Base-by-base conservation (phyloP, 768 basidiomycete species). In the Coprinopsis sp. region DNA sequence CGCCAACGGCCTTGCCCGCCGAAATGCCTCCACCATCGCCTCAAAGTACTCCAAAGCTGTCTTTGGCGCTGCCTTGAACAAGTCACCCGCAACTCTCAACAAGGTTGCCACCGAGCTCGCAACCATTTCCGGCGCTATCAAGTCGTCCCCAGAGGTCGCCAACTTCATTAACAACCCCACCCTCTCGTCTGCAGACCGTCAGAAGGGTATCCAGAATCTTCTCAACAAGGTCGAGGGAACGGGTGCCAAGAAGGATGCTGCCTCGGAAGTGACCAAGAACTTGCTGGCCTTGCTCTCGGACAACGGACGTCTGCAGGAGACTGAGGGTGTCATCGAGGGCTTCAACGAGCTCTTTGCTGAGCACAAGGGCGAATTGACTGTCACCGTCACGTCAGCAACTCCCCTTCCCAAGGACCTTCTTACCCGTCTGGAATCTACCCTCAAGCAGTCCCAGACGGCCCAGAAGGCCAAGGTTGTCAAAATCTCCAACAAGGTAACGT, bases 291-390 rank as follows among this genome's bases (percentile, higher is more conserved):
- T 98, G 56, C 79, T 99, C 51, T 86, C 89, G 50, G 89, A 95
- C 67, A 99, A 99, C 66, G 93, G 93, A 49, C 78, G 96, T 54
- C 75, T 98, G 51, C 77, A 71, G 52, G 88, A 95, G 74, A 82
- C 88, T 14, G 71, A 80, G 56, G 84, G 84, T 50, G 91, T 95
- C 53, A 88, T 97, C 58, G 81, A 87, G 61, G 91, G 89, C 51
- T 97, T 97, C 73, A 84, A 89, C 56, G 84, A 85, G 64, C 81
- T 98, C 54, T 84, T 95, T 50, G 69, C 89, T 36, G 81, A 87
- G 58, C 80, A 97, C 77, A 85, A 80, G 65, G 96, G 96, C 56
- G 95, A 98, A 71, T 72, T 97, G 52, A 89, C 85, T 61, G 89
- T 98, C 52, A 77, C 82, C 46, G 89, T 98, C 70, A 95, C 94